Evolutionary conservation across 1,139 yeast genomes (phyloP), one percentile per base, ranked within the genome.

Genomic region (Nakaseomyces kungkrabaensis): DNA sequence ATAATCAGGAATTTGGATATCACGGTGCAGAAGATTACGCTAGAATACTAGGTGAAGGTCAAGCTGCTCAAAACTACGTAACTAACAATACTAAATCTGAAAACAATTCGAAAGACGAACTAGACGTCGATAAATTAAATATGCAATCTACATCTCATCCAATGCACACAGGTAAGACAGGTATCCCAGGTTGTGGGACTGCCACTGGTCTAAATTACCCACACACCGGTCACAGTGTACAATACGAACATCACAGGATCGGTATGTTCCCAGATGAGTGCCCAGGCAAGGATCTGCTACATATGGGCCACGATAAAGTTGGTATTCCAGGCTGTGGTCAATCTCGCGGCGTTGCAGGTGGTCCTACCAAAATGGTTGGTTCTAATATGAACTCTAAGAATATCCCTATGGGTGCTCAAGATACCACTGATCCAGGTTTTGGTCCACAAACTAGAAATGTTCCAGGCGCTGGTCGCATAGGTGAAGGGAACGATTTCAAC

Each of bases 311-410:
- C 6, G 45, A 44, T 10, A 24, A 27, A 22, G 46, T 50, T 1
- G 51, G 53, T 3, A 54, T 55, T 17, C 58, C 57, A 26, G 58
- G 58, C 3, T 55, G 58, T 48, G 58, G 58, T 11, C 44, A 4
- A 43, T 10, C 40, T 6, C 26, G 43, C 44, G 11, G 22, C 11
- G 9, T 7, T 9, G 31, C 31, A 6, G 31, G 31, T 2, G 10
- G 31, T n/a, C 17, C 34, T 22, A 7, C 10, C 34, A 25, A 25
- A 4, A 6, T 38, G 42, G 42, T 38, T 8, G 42, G 42, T 8
- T 38, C 42, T 11, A 38, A 38, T 7, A 38, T 25, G 31, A 38
- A 38, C 31, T 38, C 42, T 4, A 24, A 24, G 26, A 52, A 43
- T 10, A 25, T 51, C 22, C 57, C 59, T 5, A 38, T 17, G 13